phyloP scores from a whole-genome alignment of 345 rosid genomes.

The Melastoma malabathricum region DNA sequence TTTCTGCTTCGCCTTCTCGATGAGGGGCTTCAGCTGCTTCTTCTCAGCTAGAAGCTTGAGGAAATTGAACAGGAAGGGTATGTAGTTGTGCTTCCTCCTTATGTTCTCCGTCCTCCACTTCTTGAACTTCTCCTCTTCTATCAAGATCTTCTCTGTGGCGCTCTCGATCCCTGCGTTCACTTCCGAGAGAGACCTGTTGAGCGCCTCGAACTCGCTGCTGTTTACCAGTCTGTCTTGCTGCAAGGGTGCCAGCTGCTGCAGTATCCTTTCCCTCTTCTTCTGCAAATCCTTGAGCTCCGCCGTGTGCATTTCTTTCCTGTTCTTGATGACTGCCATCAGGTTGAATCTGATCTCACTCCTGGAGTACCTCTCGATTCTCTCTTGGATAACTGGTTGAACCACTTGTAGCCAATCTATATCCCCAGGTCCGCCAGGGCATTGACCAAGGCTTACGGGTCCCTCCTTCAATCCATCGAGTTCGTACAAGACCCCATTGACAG shows the following conservation, averaged over 20 bases:
- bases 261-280: slow-evolving; percentile 61
- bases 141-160: slow-evolving; percentile 69
- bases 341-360: slow-evolving; percentile 91
- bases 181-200: slow-evolving; percentile 52
- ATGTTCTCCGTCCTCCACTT: slow-evolving; percentile 95
- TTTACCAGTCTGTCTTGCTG: slow-evolving; percentile 46
- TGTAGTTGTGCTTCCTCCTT: slow-evolving; percentile 91
- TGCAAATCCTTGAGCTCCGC: slow-evolving; percentile 86
- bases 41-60: slow-evolving; percentile 96
- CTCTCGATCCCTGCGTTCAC: slow-evolving; percentile 64
- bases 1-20: slow-evolving; percentile 96
- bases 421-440: slow-evolving; percentile 37
- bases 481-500: slow-evolving; percentile 79
- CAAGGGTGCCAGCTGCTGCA: slow-evolving; percentile 45
- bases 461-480: slow-evolving; percentile 97
- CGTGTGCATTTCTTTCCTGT: slow-evolving; percentile 75
- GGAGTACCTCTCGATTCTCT: slow-evolving; percentile 79
- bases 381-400: slow-evolving; percentile 98
- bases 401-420: slow-evolving; percentile 70
- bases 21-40: slow-evolving; percentile 96
- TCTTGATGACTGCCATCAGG: slow-evolving; percentile 83
- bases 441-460: slow-evolving; percentile 93
- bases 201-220: slow-evolving; percentile 32
- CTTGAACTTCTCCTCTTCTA: slow-evolving; percentile 93
- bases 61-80: slow-evolving; percentile 89